phyloP scores from a whole-genome alignment of 306 rosid species.

The Prunus fruticosa region DNA sequence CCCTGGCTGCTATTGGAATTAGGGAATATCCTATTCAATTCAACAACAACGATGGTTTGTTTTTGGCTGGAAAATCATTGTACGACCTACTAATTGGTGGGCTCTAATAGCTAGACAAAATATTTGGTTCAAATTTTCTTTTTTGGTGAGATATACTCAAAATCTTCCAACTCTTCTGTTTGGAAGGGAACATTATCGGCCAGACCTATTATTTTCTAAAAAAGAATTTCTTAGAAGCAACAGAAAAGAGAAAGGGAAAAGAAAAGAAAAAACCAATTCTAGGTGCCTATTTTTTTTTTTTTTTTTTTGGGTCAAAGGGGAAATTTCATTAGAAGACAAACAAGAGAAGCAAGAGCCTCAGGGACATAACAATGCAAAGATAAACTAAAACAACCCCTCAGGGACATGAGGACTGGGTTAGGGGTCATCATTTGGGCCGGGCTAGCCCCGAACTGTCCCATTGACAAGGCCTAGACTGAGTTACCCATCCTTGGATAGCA shows the following conservation, averaged over 20 bases:
- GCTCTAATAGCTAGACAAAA: neutral
- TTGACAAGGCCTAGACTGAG: too few relatives aligned
- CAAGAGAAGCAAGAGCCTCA: too few relatives aligned
- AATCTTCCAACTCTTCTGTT: neutral
- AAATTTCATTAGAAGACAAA: too few relatives aligned
- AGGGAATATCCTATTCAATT: neutral
- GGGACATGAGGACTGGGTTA: too few relatives aligned
- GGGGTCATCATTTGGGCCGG: too few relatives aligned
- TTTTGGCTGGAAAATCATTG: neutral
- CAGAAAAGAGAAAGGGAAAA: neutral
- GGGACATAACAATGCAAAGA: too few relatives aligned
- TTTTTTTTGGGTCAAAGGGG: too few relatives aligned
- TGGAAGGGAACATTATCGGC: neutral
- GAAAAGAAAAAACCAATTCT: neutral
- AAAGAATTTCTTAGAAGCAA: neutral
- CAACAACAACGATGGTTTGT: neutral
- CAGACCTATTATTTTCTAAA: neutral
- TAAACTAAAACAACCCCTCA: too few relatives aligned
- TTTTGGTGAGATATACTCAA: neutral
- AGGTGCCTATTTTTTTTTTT: neutral
- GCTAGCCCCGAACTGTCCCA: too few relatives aligned
- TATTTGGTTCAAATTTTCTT: neutral
- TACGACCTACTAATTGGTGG: neutral
- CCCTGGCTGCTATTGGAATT: neutral
- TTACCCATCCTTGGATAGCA: too few relatives aligned